Percentiles rank a stretch among this genome's conserved stretches.
These are phyloP conservation scores for Dactylellina leptospora DNA, from an alignment of 2,329 filamentous ascomycete genomes.

Conservation along the genomic window DNA sequence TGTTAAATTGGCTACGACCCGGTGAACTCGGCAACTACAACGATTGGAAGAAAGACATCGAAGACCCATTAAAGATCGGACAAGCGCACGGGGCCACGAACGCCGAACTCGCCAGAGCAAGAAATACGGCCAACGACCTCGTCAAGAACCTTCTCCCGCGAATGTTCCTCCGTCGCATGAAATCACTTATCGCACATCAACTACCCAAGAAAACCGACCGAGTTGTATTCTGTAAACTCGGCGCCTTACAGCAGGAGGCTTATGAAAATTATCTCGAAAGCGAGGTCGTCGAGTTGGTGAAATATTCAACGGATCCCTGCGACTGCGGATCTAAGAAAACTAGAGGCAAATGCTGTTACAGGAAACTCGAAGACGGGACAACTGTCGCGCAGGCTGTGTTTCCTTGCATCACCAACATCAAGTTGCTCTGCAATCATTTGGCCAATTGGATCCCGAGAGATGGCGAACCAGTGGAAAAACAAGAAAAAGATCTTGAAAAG, in stretches of 20 bases:
- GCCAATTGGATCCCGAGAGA: conserved; percentile 78
- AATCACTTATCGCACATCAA: conserved; percentile 88
- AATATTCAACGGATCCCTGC: conserved; percentile 73
- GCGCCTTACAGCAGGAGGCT: conserved; percentile 78
- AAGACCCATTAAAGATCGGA: conserved; percentile 78
- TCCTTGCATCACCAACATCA: conserved; percentile 79
- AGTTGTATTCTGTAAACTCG: conserved; percentile 93
- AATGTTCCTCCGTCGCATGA: conserved; percentile 92
- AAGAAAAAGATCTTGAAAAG: conserved; percentile 77
- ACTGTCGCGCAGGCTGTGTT: conserved; percentile 83
- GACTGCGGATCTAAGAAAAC: conserved; percentile 74
- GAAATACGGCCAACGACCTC: conserved; percentile 83
- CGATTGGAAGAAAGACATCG: conserved; percentile 82
- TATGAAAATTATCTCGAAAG: conserved; percentile 84
- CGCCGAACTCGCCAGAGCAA: conserved; percentile 65
- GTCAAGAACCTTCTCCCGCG: conserved; percentile 85
- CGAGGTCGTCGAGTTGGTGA: conserved; percentile 74
- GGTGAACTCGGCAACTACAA: conserved; percentile 71
- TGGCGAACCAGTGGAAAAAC: conserved; percentile 74
- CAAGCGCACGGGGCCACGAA: conserved; percentile 49
- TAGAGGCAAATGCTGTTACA: conserved; percentile 82
- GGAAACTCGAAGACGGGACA: conserved; percentile 68
- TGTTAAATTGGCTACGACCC: conserved; percentile 95
- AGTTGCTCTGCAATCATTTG: conserved; percentile 93
- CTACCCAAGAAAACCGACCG: conserved; percentile 93